A percentile compares a stretch with the other conserved stretches of the same genome.
Conservation (phyloP, 192 early-diverging fungal genomes). For the Backusella westeae region DNA sequence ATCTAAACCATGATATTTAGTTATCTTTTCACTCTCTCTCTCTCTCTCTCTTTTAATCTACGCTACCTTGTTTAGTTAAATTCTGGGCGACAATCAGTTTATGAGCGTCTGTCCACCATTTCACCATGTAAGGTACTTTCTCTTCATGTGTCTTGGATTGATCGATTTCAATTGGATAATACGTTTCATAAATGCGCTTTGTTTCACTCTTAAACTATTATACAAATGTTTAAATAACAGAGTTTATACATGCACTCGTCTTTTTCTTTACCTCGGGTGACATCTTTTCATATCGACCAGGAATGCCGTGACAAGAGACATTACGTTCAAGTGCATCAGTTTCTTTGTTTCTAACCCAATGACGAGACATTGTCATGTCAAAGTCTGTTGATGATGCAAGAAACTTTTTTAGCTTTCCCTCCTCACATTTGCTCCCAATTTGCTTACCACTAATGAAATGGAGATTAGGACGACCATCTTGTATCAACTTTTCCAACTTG, state of each 20-base stretch:
- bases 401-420: neutral
- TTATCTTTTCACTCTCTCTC: neutral
- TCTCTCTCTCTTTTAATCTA: neutral
- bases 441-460: slow-evolving; percentile 58
- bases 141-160: slow-evolving; percentile 44
- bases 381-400: slow-evolving; percentile 48
- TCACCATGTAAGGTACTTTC: slow-evolving; percentile 65
- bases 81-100: slow-evolving; percentile 47
- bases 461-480: slow-evolving; percentile 45
- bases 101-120: slow-evolving; percentile 73
- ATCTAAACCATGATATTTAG: slow-evolving; percentile 22
- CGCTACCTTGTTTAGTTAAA: slow-evolving; percentile 38
- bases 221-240: neutral
- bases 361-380: slow-evolving; percentile 70
- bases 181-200: slow-evolving; percentile 54
- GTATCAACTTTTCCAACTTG: slow-evolving; percentile 50
- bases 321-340: slow-evolving; percentile 38
- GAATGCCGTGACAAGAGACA: slow-evolving; percentile 45
- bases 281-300: slow-evolving; percentile 33
- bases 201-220: slow-evolving; percentile 47
- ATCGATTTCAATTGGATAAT: slow-evolving; percentile 72
- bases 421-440: neutral
- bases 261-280: slow-evolving; percentile 35
- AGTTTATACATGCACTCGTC: neutral
- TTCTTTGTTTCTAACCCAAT: slow-evolving; percentile 35